phyloP scores from a whole-genome alignment of 306 rosid genomes.

The Geum urbanum region DNA sequence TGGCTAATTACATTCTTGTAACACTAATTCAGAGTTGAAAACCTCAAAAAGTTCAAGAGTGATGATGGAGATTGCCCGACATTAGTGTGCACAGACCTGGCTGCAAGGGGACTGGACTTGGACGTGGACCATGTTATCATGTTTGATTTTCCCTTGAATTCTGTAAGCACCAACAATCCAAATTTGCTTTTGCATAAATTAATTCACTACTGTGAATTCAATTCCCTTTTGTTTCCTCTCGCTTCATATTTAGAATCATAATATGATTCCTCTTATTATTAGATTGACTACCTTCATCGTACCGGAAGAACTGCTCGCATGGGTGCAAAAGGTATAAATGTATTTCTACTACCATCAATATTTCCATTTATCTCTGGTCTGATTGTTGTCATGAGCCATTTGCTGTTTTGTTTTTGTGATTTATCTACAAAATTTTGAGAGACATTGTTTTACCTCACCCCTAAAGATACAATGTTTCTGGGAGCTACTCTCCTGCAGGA shows the following conservation, averaged over 20 bases:
- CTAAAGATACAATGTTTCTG: too few relatives aligned
- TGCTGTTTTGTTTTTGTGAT: background rate
- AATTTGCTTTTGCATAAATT: background rate
- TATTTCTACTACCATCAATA: background rate
- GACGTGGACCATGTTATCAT: conserved; percentile 95
- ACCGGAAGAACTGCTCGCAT: conserved; percentile 98
- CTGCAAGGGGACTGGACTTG: conserved; percentile 96
- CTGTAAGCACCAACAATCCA: conserved; percentile 47
- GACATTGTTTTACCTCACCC: background rate
- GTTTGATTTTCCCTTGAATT: conserved; percentile 91
- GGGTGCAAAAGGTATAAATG: conserved; percentile 82
- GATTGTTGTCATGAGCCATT: background rate
- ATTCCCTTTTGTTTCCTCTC: background rate
- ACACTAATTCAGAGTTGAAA: conserved; percentile 69
- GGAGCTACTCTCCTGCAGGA: too few relatives aligned
- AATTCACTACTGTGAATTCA: background rate
- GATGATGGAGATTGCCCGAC: conserved; percentile 87
- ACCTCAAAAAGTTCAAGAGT: conserved; percentile 84
- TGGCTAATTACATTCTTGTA: conserved; percentile 15
- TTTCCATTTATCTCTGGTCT: background rate
- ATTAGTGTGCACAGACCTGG: conserved; percentile 92
- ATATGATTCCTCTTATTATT: conserved; percentile 20
- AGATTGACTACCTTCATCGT: conserved; percentile 97
- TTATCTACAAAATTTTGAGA: background rate
- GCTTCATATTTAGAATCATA: conserved; percentile 6